Base-by-base conservation (phyloP, 306 rosid species). In the Erythrophleum fordii region DNA sequence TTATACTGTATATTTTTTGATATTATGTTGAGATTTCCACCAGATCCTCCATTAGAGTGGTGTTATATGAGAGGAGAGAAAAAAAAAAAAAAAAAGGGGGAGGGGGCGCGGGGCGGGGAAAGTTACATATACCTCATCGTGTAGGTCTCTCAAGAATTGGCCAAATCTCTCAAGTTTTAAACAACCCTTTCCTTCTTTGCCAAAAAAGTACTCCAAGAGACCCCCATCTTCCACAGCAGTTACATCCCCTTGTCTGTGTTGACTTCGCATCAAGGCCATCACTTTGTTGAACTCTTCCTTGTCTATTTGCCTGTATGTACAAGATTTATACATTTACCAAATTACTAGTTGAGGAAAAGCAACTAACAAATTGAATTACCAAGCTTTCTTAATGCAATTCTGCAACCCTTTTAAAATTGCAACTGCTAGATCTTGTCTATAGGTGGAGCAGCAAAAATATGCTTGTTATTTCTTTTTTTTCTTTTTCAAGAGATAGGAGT, bases 191-290 rank as follows among this genome's bases (percentile, higher is more conserved):
- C 97, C 97, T 11, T 94, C 90, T 72, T 88, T 86, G 72, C 97
- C 97, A 23, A 92, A 92, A 56, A 94, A 91, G 65, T 92, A 71
- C 75, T 90, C 94, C 42, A 94, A 66, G 3, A 92, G 85, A 31
- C 94, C 93, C 9, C 93, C 93, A 56, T 92, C 84, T 81, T 89
- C 97, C 5, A 88, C 82, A 0, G 85, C 73, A 73, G 59, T 74
- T 76, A 31, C 86, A 85, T 59, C 66, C 35, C 88, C 97, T 83
- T 91, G 91, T 76, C 85, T 85, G 85, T 80, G 91, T 71, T 84
- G 94, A 56, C 87, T 83, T 74, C 92, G 80, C 98, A 94, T 90
- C 86, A 90, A 75, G 4, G 84, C 65, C 98, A 90, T 94, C 56
- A 94, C 96, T 86, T 88, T 89, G 80, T 89, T 88, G 82, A 94